phyloP scores from a whole-genome alignment of 2,329 filamentous ascomycete species.

The Paracamarosporium sp. region DNA sequence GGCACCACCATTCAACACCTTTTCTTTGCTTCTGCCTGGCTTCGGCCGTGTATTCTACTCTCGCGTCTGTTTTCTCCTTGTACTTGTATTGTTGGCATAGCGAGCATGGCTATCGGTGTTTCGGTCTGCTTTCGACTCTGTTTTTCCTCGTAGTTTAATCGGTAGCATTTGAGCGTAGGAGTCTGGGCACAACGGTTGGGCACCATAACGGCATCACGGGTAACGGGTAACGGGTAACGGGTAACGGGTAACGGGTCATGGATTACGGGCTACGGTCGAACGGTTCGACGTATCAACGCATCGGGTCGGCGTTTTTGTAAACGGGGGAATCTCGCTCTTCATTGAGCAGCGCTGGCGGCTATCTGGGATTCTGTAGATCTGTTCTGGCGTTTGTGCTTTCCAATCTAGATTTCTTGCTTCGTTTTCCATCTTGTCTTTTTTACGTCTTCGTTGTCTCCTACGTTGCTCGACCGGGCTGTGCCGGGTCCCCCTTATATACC shows the following conservation, averaged over 20 bases:
- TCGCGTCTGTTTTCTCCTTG: background rate
- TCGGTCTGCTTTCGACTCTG: background rate
- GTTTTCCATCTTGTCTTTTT: background rate
- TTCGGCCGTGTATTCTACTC: conserved; percentile 7
- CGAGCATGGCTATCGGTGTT: conserved; percentile 21
- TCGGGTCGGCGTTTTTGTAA: conserved; percentile 15
- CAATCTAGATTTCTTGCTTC: conserved; percentile 1
- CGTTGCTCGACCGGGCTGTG: conserved; percentile 5
- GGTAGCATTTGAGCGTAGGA: conserved; percentile 24
- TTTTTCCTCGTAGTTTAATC: conserved; percentile 7
- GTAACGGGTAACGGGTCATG: conserved; percentile 9
- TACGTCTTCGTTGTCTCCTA: background rate
- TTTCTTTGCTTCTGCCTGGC: background rate
- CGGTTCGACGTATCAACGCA: conserved; percentile 1
- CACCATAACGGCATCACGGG: conserved; percentile 2
- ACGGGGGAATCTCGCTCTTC: conserved; percentile 18
- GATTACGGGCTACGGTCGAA: conserved; percentile 14
- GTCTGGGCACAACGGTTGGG: conserved; percentile 2
- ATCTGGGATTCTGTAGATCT: conserved; percentile 8
- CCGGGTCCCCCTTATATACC: background rate
- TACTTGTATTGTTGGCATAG: conserved; percentile 14
- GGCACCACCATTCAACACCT: background rate
- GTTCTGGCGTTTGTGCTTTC: conserved; percentile 5
- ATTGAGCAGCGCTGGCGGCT: conserved; percentile 16
- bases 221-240: conserved; percentile 2